phyloP scores from a whole-genome alignment of 192 early-diverging fungal species.

The Jimgerdemannia flammicorona region DNA sequence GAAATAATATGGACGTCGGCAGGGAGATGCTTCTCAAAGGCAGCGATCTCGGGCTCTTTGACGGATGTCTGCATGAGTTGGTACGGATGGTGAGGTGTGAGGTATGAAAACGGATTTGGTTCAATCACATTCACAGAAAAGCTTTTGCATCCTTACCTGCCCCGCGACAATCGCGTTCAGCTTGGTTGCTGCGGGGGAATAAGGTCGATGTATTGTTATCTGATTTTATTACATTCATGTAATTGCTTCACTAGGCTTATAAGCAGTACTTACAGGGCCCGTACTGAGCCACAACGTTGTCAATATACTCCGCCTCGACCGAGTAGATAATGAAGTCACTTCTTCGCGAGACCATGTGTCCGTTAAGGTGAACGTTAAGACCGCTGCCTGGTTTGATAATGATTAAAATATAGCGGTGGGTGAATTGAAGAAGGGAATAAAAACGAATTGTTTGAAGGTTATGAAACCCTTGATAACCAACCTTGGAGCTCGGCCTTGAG shows the following conservation, averaged over 20 bases:
- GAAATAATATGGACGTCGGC: constrained; percentile 91
- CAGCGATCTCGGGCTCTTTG: constrained; percentile 89
- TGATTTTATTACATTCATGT: not conserved
- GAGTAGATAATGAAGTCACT: constrained; percentile 93
- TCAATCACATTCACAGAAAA: not conserved
- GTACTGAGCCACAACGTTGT: constrained; percentile 72
- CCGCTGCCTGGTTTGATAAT: constrained; percentile 25
- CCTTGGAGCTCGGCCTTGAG: constrained; percentile 57
- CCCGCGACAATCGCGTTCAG: constrained; percentile 85
- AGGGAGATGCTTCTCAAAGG: constrained; percentile 86
- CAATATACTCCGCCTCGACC: constrained; percentile 90
- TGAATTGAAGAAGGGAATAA: too few species aligned
- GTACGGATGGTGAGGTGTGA: not conserved
- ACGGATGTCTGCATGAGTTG: constrained; percentile 74
- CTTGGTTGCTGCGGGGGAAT: constrained; percentile 64
- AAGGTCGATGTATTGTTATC: not conserved
- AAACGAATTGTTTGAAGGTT: too few species aligned
- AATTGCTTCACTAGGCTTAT: not conserved
- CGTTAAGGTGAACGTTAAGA: constrained; percentile 72
- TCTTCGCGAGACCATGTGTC: constrained; percentile 76
- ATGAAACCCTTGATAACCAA: constrained; percentile 16
- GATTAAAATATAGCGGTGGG: not conserved
- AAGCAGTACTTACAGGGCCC: constrained; percentile 64
- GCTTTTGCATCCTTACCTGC: constrained; percentile 41
- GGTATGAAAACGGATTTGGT: not conserved